Percentiles rank a stretch among this genome's conserved stretches.
Conservation (phyloP, 768 basidiomycete genomes). For the Pleurotus citrinopileatus region DNA sequence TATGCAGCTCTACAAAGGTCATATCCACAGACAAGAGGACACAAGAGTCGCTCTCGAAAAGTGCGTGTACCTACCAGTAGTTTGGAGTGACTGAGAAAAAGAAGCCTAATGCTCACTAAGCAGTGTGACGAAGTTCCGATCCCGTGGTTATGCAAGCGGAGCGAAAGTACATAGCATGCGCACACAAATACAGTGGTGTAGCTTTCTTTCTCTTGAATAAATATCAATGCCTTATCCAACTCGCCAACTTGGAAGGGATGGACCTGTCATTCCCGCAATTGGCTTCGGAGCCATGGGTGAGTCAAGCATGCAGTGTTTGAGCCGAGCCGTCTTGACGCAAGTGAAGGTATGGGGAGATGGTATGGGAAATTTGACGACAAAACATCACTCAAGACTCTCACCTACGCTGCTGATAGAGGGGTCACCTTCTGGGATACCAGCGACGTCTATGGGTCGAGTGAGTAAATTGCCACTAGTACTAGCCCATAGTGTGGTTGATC, state of each 20-base stretch:
- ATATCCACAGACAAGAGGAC: no score
- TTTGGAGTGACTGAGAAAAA: no score
- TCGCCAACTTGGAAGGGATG: conserved; percentile 21
- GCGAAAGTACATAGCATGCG: no score
- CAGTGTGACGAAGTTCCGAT: no score
- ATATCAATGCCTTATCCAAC: conserved; percentile 14
- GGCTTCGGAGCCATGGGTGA: conserved; percentile 25
- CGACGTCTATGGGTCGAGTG: conserved; percentile 18
- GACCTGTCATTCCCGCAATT: conserved; percentile 22
- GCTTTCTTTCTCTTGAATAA: no score
- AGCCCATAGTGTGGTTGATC: background rate
- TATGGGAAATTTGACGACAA: conserved; percentile 20
- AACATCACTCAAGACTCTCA: conserved; percentile 16
- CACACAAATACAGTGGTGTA: no score
- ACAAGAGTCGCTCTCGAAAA: no score
- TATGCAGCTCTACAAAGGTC: no score
- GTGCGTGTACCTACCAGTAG: no score
- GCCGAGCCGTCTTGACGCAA: background rate
- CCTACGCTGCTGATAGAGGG: conserved; percentile 20
- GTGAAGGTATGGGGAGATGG: conserved; percentile 19
- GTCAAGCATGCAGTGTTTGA: background rate
- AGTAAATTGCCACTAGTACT: background rate
- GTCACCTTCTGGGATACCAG: conserved; percentile 20
- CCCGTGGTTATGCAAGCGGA: no score
- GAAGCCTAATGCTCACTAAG: no score